These are phyloP conservation scores for Pseudopyrenochaeta lycopersici DNA, from an alignment of 2,329 filamentous ascomycete species.

Conservation along the genomic window DNA sequence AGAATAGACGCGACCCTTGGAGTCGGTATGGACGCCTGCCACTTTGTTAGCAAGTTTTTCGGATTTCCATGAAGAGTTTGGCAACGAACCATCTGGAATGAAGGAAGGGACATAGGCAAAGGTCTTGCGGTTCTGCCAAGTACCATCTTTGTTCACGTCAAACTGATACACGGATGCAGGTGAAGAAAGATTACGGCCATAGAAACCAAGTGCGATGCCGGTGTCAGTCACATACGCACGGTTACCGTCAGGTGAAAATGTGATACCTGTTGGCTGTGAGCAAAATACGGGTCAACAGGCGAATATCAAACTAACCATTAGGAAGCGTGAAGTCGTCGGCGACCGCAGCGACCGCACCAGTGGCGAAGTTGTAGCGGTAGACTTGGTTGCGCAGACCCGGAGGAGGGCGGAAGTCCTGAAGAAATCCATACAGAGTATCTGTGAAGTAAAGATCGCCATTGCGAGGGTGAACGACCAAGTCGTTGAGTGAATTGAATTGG, in stretches of 20 bases:
- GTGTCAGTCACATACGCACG: constrained; percentile 57
- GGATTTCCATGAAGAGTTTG: too few relatives aligned
- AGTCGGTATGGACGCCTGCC: constrained; percentile 32
- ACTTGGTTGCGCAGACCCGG: constrained; percentile 39
- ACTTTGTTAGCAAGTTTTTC: too few relatives aligned
- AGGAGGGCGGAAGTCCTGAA: constrained; percentile 33
- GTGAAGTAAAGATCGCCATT: constrained; percentile 59
- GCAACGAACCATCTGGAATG: constrained; percentile 31
- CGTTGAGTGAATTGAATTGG: constrained; percentile 54
- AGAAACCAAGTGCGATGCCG: constrained; percentile 29
- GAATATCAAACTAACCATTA: constrained; percentile 34
- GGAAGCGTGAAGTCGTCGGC: constrained; percentile 52
- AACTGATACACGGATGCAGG: constrained; percentile 35
- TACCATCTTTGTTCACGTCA: constrained; percentile 29
- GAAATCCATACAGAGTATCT: constrained; percentile 47
- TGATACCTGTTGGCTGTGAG: constrained; percentile 40
- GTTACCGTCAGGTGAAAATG: constrained; percentile 51
- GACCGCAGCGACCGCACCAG: constrained; percentile 49
- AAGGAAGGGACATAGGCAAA: constrained; percentile 27
- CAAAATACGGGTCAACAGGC: neutral
- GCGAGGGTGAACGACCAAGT: constrained; percentile 47
- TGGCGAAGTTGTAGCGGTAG: constrained; percentile 54
- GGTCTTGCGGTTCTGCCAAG: constrained; percentile 30
- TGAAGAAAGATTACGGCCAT: constrained; percentile 27
- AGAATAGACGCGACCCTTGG: constrained; percentile 63